phyloP scores from a whole-genome alignment of 2,329 filamentous ascomycete genomes.

The Pleoardoris graminearum region DNA sequence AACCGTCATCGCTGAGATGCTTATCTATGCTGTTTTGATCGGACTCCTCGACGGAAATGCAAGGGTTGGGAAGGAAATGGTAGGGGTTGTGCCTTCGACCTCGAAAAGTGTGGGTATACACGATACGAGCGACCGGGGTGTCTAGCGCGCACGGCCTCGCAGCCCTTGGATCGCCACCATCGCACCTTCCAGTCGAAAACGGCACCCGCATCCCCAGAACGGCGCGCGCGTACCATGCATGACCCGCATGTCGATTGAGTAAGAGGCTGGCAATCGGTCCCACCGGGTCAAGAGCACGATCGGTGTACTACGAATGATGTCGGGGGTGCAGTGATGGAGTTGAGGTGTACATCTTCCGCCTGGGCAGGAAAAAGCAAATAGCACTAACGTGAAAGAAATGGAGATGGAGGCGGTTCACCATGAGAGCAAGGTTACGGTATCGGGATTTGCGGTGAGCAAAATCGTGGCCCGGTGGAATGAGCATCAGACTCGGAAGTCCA shows the following conservation, averaged over 20 bases:
- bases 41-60: neutral
- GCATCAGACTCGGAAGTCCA: too few species aligned
- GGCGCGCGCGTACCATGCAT: neutral
- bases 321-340: neutral
- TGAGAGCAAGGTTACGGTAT: neutral
- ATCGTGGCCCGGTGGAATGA: too few species aligned
- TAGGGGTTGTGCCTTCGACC: too few species aligned
- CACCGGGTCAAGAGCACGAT: neutral
- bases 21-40: neutral
- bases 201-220: too few species aligned
- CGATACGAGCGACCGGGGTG: too few species aligned
- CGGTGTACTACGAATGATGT: neutral
- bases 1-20: neutral
- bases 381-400: too few species aligned
- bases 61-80: neutral
- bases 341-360: neutral
- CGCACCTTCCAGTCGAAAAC: too few species aligned
- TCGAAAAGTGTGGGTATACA: too few species aligned
- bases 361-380: slow-evolving; percentile 3
- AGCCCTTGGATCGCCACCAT: neutral
- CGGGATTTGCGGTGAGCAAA: neutral
- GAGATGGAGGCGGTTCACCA: neutral
- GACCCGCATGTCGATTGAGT: neutral
- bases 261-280: neutral
- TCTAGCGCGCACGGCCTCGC: too few species aligned